These are phyloP conservation scores for Hypoxylon perforatum DNA, from an alignment of 495 filamentous ascomycete species.

Conservation along the genomic window DNA sequence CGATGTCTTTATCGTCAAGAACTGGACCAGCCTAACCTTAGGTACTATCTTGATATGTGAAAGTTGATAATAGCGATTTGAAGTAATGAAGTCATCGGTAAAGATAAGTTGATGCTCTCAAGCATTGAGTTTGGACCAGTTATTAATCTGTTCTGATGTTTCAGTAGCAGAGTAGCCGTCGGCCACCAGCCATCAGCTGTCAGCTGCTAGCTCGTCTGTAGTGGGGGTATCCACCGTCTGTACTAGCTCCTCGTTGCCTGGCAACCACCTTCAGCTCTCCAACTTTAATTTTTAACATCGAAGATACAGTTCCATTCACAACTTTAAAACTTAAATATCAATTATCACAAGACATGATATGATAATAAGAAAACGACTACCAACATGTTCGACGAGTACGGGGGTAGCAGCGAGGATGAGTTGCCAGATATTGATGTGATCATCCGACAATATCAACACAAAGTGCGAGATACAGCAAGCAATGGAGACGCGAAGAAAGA, in stretches of 20 bases:
- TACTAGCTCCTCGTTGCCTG: conserved; percentile 39
- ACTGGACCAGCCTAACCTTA: too few species aligned
- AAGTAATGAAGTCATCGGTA: too few species aligned
- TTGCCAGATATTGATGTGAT: conserved; percentile 44
- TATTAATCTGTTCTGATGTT: too few species aligned
- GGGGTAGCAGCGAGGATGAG: conserved; percentile 39
- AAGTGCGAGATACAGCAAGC: conserved; percentile 3
- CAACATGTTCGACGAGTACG: conserved; percentile 19
- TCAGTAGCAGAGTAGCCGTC: too few species aligned
- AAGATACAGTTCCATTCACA: not conserved
- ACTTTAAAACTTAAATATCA: not conserved
- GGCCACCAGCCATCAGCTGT: too few species aligned
- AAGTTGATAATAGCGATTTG: too few species aligned
- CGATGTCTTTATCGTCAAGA: too few species aligned
- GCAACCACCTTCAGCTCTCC: conserved; percentile 35
- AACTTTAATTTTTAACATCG: conserved; percentile 5
- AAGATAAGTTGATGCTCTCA: too few species aligned
- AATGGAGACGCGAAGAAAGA: conserved; percentile 9
- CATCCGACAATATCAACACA: conserved; percentile 27
- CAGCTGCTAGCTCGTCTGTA: not conserved
- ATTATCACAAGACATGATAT: conserved; percentile 8
- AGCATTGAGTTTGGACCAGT: too few species aligned
- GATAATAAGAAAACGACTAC: not conserved
- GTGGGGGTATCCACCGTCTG: not conserved
- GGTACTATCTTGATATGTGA: too few species aligned